Evolutionary conservation across 352 stramenopile genomes (phyloP), one percentile per base, ranked within the genome.

Genomic region (Globisporangium paddicum): DNA sequence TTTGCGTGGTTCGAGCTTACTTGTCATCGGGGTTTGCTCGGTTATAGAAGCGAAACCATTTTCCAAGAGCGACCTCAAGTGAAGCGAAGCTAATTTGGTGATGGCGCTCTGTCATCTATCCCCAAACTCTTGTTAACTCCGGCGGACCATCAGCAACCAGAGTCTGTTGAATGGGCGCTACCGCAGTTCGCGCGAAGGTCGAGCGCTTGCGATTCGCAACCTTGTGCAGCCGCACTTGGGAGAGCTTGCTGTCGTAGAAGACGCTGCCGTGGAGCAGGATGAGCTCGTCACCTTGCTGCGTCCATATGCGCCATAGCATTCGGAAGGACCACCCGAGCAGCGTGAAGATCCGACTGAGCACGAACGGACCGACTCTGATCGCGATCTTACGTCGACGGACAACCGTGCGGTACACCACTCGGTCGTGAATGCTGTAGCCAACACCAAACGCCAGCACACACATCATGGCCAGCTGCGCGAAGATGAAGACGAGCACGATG

Each of bases 221-320:
- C 8, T 55, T 41, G 30, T 11, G 48, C n/a, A 32, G 32, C 13
- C 21, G 19, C 32, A 55, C 49, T 34, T 55, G 49, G 19, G n/a
- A 25, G 3, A 55, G 35, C 49, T 45, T 55, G 21, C 11, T 55
- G 19, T 45, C 32, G 13, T 55, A 55, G 11, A 55, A 34, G 30
- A 55, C 48, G 16, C 48, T 55, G 21, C 13, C 32, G 32, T 55
- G 48, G 30, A 55, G 14, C 10, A 55, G 10, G 21, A 44, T 55
- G 13, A 55, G 21, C 10, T 55, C 48, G 21, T 55, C 48, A 1
- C 25, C 32, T 28, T 32, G n/a, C 21, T 44, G 30, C n/a, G 14
- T 55, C 19, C 46, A 55, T 13, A 44, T 55, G 2, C 30, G 32
- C 48, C 48, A 55, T n/a, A 42, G 32, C n/a, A 44, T 42, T 16